phyloP scores from a whole-genome alignment of 2,329 filamentous ascomycete species.

The Fusarium piperis region DNA sequence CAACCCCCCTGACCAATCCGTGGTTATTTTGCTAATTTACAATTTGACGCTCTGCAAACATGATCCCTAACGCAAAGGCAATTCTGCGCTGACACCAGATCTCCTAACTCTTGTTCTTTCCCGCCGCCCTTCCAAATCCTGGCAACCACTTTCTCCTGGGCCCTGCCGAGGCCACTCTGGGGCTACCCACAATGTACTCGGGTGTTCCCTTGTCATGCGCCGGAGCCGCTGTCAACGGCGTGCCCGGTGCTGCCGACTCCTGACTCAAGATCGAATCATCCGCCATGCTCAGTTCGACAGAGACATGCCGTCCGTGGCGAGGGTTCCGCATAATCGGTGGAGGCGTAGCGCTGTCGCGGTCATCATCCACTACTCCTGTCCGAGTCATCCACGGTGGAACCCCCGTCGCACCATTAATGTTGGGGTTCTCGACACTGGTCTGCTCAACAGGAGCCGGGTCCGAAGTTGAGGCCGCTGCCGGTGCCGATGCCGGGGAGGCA shows the following conservation, averaged over 20 bases:
- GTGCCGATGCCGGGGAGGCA: slow-evolving; percentile 6
- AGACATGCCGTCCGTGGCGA: slow-evolving; percentile 44
- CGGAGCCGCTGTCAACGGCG: slow-evolving; percentile 23
- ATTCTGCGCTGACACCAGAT: slow-evolving; percentile 29
- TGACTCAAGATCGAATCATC: slow-evolving; percentile 17
- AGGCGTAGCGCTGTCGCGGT: slow-evolving; percentile 61
- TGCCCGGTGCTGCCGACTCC: slow-evolving; percentile 28
- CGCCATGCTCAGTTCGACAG: slow-evolving; percentile 29
- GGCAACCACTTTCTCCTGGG: slow-evolving; percentile 50
- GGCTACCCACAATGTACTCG: slow-evolving; percentile 29
- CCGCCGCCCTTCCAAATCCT: slow-evolving; percentile 43
- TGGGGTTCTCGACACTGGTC: slow-evolving; percentile 22
- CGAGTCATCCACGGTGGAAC: slow-evolving; percentile 53
- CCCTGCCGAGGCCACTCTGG: slow-evolving; percentile 35
- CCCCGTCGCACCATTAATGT: slow-evolving; percentile 46
- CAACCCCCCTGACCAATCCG: neutral
- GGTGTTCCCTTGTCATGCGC: slow-evolving; percentile 15
- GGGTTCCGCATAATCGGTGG: slow-evolving; percentile 64
- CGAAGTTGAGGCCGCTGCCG: neutral
- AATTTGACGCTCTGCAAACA: slow-evolving; percentile 17
- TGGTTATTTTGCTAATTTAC: slow-evolving; percentile 10
- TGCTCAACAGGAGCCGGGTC: slow-evolving; percentile 18
- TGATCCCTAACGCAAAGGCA: slow-evolving; percentile 7
- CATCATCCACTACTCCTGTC: slow-evolving; percentile 51
- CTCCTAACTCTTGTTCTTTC: slow-evolving; percentile 42